Percentiles rank a stretch among this genome's conserved stretches.
These are phyloP conservation scores for Xanthoparmelia taractica DNA, from an alignment of 495 filamentous ascomycete species.

Conservation along the genomic window DNA sequence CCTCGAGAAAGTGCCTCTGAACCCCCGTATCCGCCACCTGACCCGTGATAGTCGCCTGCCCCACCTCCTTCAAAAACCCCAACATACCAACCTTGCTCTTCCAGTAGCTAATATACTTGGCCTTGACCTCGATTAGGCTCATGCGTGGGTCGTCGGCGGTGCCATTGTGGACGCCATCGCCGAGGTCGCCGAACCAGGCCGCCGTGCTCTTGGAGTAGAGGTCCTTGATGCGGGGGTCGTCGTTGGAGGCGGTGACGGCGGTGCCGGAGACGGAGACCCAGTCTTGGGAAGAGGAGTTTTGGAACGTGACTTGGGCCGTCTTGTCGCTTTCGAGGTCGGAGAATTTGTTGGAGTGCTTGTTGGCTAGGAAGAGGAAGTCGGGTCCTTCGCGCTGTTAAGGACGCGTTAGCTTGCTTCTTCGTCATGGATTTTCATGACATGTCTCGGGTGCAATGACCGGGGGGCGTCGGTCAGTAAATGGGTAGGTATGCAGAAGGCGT, in stretches of 20 bases:
- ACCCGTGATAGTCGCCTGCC: slow-evolving; percentile 23
- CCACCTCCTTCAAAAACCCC: slow-evolving; percentile 28
- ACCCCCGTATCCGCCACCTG: slow-evolving; percentile 25
- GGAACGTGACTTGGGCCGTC: slow-evolving; percentile 34
- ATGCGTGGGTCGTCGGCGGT: slow-evolving; percentile 36
- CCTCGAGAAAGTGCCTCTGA: slow-evolving; percentile 22
- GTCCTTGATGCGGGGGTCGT: slow-evolving; percentile 38
- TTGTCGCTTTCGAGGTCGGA: slow-evolving; percentile 32
- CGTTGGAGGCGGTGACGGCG: slow-evolving; percentile 26
- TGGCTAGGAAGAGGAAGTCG: slow-evolving; percentile 41
- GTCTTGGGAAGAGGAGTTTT: slow-evolving; percentile 34
- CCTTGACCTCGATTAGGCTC: slow-evolving; percentile 58
- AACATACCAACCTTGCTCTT: slow-evolving; percentile 21
- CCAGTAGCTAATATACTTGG: slow-evolving; percentile 33
- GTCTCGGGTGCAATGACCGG: background rate
- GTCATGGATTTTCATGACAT: too few species aligned
- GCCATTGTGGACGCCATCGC: slow-evolving; percentile 37
- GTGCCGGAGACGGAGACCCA: slow-evolving; percentile 36
- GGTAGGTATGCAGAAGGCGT: background rate
- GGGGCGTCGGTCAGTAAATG: background rate
- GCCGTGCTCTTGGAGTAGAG: slow-evolving; percentile 28
- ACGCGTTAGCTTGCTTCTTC: background rate
- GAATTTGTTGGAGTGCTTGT: slow-evolving; percentile 39
- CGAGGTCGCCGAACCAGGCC: slow-evolving; percentile 42
- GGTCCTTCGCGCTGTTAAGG: slow-evolving; percentile 30